phyloP scores from a whole-genome alignment of 108 stramenopile species.

The Chaetoceros tenuissimus region DNA sequence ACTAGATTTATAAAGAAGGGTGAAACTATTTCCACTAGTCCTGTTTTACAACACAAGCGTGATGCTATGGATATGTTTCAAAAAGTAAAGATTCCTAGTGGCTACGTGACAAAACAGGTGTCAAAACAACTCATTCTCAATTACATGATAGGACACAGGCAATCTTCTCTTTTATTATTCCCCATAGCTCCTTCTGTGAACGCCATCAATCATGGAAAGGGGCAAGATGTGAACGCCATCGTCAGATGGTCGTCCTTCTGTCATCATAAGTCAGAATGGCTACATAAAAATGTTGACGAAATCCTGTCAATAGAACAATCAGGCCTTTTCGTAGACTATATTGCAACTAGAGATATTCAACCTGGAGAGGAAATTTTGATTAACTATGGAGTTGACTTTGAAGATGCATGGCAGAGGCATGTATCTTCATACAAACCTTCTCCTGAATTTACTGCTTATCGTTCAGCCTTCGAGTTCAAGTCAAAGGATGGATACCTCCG shows the following conservation, averaged over 20 bases:
- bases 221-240: constrained; percentile 46
- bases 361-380: constrained; percentile 52
- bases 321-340: constrained; percentile 49
- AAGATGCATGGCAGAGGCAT: constrained; percentile 35
- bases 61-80: not conserved
- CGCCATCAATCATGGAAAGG: constrained; percentile 71
- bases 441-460: not conserved
- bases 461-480: not conserved
- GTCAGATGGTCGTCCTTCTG: constrained; percentile 55
- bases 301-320: constrained; percentile 31
- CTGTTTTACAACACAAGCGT: constrained; percentile 31
- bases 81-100: not conserved
- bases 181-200: constrained; percentile 74
- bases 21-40: constrained; percentile 47
- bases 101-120: not conserved
- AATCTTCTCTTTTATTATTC: constrained; percentile 63
- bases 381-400: constrained; percentile 31
- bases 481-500: not conserved
- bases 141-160: constrained; percentile 70
- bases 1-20: constrained; percentile 32
- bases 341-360: constrained; percentile 42
- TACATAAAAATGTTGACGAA: constrained; percentile 36
- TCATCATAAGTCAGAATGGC: constrained; percentile 70
- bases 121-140: constrained; percentile 61
- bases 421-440: constrained; percentile 1